Percentiles rank a stretch among this genome's conserved stretches.
phyloP scores from a whole-genome alignment of 345 rosid genomes.

The Euphorbia peplus region DNA sequence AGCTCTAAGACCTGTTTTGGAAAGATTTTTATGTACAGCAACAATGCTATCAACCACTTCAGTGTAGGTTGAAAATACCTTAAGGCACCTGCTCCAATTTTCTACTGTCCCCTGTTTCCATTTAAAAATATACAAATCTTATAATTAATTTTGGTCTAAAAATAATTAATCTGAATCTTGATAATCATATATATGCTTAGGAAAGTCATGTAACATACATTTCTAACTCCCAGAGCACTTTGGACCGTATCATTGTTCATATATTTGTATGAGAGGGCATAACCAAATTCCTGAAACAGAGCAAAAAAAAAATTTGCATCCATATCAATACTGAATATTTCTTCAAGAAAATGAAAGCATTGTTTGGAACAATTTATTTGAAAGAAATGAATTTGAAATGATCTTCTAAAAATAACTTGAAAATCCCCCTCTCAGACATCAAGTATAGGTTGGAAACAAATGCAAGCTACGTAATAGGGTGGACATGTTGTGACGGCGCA shows the following conservation, averaged over 20 bases:
- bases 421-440: no score
- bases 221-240: conserved; percentile 5
- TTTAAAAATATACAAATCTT: not conserved
- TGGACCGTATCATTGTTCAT: conserved; percentile 10
- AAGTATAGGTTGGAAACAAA: no score
- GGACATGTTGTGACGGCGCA: no score
- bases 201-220: not conserved
- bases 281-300: conserved; percentile 5
- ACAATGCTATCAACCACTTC: not conserved
- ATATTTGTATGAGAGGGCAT: conserved; percentile 8
- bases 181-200: not conserved
- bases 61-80: not conserved
- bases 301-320: not conserved
- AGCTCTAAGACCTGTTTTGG: conserved; percentile 9
- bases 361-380: no score
- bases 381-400: no score
- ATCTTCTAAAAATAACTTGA: no score
- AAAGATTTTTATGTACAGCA: conserved; percentile 8
- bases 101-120: not conserved
- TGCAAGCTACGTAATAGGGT: no score
- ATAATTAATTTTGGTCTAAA: not conserved
- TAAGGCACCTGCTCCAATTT: conserved; percentile 7
- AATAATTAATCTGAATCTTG: not conserved
- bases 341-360: no score
- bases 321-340: no score